These are phyloP conservation scores for Trametes punicea DNA, from an alignment of 768 basidiomycete species.

Conservation along the genomic window DNA sequence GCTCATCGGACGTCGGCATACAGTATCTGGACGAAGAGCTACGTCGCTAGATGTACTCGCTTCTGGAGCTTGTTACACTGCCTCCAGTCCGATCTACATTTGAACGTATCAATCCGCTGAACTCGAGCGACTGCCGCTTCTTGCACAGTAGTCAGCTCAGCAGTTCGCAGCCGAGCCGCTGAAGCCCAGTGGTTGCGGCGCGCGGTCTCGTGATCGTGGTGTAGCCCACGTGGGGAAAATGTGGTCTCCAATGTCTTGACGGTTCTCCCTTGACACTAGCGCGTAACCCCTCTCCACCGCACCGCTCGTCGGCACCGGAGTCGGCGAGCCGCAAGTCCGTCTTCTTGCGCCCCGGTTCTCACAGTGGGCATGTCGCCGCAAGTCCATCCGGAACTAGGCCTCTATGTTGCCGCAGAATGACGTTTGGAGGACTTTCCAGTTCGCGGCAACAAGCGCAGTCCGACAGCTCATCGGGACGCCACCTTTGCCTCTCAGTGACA, in stretches of 20 bases:
- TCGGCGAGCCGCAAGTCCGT: background rate
- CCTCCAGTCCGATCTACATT: too few species aligned
- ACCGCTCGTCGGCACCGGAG: background rate
- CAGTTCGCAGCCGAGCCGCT: too few species aligned
- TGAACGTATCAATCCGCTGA: too few species aligned
- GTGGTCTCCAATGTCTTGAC: background rate
- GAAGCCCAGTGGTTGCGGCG: background rate
- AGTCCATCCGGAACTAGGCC: background rate
- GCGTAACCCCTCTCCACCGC: slow-evolving; percentile 1
- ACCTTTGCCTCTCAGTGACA: too few species aligned
- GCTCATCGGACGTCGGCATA: too few species aligned
- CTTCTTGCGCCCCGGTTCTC: background rate
- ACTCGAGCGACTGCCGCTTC: too few species aligned
- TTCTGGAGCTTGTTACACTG: too few species aligned
- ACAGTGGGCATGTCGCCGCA: background rate
- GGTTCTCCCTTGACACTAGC: background rate
- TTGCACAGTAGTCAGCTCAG: too few species aligned
- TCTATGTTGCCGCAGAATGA: background rate
- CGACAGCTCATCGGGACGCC: too few species aligned
- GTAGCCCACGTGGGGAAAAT: slow-evolving; percentile 3
- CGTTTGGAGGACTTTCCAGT: background rate
- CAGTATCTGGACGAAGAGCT: too few species aligned
- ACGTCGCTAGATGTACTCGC: too few species aligned
- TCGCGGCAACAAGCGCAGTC: too few species aligned
- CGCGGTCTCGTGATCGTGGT: slow-evolving; percentile 10